Conservation (phyloP, 1,284 basidiomycete genomes). For the Mycena sp. region DNA sequence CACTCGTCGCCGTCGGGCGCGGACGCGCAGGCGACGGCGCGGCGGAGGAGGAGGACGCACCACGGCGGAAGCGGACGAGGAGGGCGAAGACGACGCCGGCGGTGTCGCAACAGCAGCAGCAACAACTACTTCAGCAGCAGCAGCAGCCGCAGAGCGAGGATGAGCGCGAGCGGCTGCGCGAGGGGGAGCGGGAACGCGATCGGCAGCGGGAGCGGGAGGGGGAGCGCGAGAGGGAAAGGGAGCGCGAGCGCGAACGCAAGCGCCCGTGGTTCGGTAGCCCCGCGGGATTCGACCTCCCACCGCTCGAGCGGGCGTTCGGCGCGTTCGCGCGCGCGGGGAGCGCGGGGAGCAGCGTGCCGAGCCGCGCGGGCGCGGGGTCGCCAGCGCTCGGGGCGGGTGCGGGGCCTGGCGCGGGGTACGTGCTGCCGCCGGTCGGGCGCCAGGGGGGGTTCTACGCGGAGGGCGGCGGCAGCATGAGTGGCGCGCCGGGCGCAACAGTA, state of each 20-base stretch:
- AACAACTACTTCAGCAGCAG: constrained; percentile 17
- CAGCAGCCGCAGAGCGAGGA: constrained; percentile 50
- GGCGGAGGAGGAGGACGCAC: constrained; percentile 58
- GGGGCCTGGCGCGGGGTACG: constrained; percentile 7
- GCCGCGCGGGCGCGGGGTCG: constrained; percentile 32
- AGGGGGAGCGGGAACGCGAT: constrained; percentile 35
- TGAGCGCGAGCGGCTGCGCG: constrained; percentile 48
- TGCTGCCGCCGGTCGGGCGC: constrained; percentile 23
- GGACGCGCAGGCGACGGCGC: constrained; percentile 39
- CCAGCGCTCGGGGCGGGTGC: constrained; percentile 15
- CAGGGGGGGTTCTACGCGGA: constrained; percentile 4
- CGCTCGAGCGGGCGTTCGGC: constrained; percentile 32
- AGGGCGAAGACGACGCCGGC: constrained; percentile 65
- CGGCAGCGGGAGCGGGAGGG: constrained; percentile 27
- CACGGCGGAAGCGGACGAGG: constrained; percentile 79
- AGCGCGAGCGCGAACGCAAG: constrained; percentile 31
- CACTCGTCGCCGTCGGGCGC: constrained; percentile 81
- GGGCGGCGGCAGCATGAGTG: constrained; percentile 25
- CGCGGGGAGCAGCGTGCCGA: constrained; percentile 26
- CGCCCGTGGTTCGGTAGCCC: constrained; percentile 17
- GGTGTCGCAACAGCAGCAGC: constrained; percentile 31
- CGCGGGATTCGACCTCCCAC: constrained; percentile 26
- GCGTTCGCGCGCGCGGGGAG: constrained; percentile 32
- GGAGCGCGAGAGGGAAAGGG: constrained; percentile 29
- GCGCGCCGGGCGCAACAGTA: no score